These are phyloP conservation scores for Asterophora lycoperdoides DNA, from an alignment of 768 basidiomycete species.

Conservation along the genomic window DNA sequence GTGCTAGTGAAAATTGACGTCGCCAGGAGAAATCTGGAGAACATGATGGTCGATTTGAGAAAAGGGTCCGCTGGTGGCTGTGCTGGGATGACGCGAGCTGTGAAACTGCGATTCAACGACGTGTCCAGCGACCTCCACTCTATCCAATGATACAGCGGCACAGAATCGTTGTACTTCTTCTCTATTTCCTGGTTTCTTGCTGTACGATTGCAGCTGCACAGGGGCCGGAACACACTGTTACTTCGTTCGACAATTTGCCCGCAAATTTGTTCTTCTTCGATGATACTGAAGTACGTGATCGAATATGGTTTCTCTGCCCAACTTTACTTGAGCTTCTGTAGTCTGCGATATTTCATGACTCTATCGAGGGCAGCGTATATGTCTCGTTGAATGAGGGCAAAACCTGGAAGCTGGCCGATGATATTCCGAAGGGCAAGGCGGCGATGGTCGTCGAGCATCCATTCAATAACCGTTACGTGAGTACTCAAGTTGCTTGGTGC, in stretches of 20 bases:
- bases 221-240: constrained; percentile 45
- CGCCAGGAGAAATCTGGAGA: background rate
- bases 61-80: constrained; percentile 8
- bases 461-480: constrained; percentile 70
- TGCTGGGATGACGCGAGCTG: constrained; percentile 8
- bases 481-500: constrained; percentile 15
- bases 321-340: constrained; percentile 17
- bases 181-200: constrained; percentile 17
- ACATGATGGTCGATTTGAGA: background rate
- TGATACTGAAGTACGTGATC: constrained; percentile 71
- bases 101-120: constrained; percentile 12
- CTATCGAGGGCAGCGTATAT: constrained; percentile 59
- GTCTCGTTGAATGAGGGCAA: constrained; percentile 89
- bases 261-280: constrained; percentile 87
- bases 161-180: constrained; percentile 15
- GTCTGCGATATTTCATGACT: constrained; percentile 80
- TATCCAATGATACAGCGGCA: constrained; percentile 24
- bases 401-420: constrained; percentile 47
- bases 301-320: constrained; percentile 3
- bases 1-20: too few relatives aligned
- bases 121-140: constrained; percentile 20
- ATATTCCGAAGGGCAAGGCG: constrained; percentile 54
- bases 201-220: constrained; percentile 27
- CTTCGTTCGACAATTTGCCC: constrained; percentile 68
- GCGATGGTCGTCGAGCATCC: constrained; percentile 84